Evolutionary conservation across 495 filamentous ascomycete genomes (phyloP).

Genomic region (Cetradonia linearis): DNA sequence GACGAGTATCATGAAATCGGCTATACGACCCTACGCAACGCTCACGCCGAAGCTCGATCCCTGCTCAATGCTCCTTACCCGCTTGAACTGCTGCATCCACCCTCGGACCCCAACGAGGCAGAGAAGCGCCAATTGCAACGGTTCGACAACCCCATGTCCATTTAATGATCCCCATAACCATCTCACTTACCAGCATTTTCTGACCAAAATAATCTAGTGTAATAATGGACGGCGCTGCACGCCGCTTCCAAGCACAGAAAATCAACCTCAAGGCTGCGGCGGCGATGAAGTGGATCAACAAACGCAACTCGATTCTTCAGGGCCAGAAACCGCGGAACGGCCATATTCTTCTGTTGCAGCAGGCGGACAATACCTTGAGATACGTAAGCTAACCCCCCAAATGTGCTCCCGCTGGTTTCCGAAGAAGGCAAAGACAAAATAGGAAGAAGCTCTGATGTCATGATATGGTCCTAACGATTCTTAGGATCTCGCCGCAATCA

Average conservation of each 20-base stretch:
- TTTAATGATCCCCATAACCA: too few species aligned
- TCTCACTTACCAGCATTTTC: too few species aligned
- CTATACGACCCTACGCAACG: constrained; percentile 65
- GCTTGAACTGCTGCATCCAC: constrained; percentile 39
- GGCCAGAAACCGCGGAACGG: constrained; percentile 50
- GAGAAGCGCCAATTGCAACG: constrained; percentile 65
- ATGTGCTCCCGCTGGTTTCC: background rate
- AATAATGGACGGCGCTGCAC: constrained; percentile 63
- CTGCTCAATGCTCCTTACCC: constrained; percentile 62
- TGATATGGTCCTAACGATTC: constrained; percentile 8
- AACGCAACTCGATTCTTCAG: constrained; percentile 54
- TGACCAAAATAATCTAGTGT: constrained; percentile 27
- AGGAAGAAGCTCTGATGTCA: too few species aligned
- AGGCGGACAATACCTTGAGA: constrained; percentile 48
- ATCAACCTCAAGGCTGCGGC: constrained; percentile 73
- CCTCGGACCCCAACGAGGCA: constrained; percentile 53
- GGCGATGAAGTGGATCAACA: constrained; percentile 69
- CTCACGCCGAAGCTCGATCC: constrained; percentile 61
- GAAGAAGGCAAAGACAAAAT: background rate
- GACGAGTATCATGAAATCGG: constrained; percentile 74
- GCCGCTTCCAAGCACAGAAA: constrained; percentile 76
- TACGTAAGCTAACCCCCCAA: constrained; percentile 40
- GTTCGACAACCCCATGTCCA: too few species aligned
- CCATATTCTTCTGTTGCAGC: constrained; percentile 49
- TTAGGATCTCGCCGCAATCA: constrained; percentile 59